A percentile compares a stretch with the other conserved stretches of the same genome.
Evolutionary conservation across 768 basidiomycete genomes (phyloP).

Genomic region (Podaxis sp.): DNA sequence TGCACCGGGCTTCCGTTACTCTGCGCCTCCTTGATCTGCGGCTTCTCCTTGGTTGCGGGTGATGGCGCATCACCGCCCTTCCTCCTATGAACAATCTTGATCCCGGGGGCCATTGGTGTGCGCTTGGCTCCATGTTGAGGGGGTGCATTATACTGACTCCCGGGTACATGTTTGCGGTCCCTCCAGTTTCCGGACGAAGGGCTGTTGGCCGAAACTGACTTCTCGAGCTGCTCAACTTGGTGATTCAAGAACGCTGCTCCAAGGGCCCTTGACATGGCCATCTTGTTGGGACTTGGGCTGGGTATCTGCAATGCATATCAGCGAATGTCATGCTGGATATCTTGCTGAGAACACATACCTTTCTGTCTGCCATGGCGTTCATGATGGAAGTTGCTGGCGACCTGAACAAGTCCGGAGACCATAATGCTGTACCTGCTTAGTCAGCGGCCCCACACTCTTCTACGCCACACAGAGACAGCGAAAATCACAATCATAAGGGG

Average conservation of each 20-base stretch:
- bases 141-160: constrained; percentile 18
- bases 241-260: constrained; percentile 87
- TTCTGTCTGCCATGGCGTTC: constrained; percentile 31
- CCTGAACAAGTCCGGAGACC: constrained; percentile 1
- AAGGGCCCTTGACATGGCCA: constrained; percentile 84
- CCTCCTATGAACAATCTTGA: constrained; percentile 33
- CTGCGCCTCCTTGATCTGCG: constrained; percentile 16
- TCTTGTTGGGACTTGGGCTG: constrained; percentile 46
- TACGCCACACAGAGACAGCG: neutral
- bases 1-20: neutral
- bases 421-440: constrained; percentile 17
- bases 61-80: constrained; percentile 25
- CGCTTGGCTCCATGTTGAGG: constrained; percentile 29
- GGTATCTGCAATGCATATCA: constrained; percentile 19
- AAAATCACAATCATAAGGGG: neutral
- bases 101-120: constrained; percentile 30
- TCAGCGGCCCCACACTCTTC: constrained; percentile 11
- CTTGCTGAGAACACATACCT: constrained; percentile 17
- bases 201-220: constrained; percentile 54
- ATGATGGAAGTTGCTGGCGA: constrained; percentile 15
- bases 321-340: neutral
- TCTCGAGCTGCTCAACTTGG: constrained; percentile 87
- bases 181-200: constrained; percentile 63
- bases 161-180: constrained; percentile 34
- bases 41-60: constrained; percentile 18